Evolutionary conservation across 2,329 filamentous ascomycete genomes (phyloP).

Genomic region (Scedosporium apiospermum): DNA sequence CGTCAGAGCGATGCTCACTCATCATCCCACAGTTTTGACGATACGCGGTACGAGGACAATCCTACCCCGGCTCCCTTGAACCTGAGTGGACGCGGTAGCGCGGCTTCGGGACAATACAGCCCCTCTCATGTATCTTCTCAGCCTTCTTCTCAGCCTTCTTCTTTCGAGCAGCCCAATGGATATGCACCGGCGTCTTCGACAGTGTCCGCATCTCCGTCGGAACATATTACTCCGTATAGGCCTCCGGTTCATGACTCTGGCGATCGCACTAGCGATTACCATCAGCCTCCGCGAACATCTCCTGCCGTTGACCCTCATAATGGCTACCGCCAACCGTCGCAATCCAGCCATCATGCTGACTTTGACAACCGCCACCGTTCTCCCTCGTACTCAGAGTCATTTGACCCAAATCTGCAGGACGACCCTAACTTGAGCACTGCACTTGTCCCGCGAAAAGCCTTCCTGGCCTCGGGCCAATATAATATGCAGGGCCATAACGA

Average conservation of each 20-base stretch:
- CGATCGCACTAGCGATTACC: neutral
- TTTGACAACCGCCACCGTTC: neutral
- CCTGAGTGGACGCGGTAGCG: conserved; percentile 25
- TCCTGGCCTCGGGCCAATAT: neutral
- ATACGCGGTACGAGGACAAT: conserved; percentile 27
- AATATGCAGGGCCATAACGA: neutral
- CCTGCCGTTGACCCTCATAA: neutral
- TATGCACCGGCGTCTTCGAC: neutral
- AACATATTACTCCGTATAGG: neutral
- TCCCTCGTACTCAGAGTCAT: neutral
- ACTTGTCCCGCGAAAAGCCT: conserved; percentile 5
- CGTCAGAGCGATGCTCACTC: neutral
- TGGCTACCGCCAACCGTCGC: neutral
- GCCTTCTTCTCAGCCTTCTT: neutral
- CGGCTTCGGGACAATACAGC: conserved; percentile 17
- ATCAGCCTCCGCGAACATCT: neutral
- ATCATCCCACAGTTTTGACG: conserved; percentile 17
- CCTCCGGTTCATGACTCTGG: neutral
- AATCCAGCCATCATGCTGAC: neutral
- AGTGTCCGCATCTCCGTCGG: neutral
- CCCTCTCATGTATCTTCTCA: neutral
- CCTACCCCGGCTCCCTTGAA: conserved; percentile 35
- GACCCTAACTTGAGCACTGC: conserved; percentile 10
- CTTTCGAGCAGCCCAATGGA: neutral
- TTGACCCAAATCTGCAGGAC: conserved; percentile 8